Conservation (phyloP, 1,284 basidiomycete species). For the Ganoderma multipileum region DNA sequence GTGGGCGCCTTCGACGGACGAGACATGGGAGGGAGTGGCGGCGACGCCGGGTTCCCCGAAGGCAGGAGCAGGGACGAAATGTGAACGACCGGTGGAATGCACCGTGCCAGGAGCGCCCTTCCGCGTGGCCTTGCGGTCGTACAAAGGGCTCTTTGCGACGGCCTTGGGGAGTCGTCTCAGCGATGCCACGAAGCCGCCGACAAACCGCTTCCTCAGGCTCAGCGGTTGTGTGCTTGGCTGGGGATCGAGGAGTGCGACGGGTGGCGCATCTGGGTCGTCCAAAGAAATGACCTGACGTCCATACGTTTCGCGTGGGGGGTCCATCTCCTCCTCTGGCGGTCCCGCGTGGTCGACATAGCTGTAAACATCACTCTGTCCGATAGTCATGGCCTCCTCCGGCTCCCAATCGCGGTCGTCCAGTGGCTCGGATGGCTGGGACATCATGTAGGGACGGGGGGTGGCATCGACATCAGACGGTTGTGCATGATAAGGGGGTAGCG, state of each 20-base stretch:
- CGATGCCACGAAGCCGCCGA: slow-evolving; percentile 42
- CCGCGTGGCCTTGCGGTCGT: slow-evolving; percentile 29
- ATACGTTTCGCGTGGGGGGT: slow-evolving; percentile 11
- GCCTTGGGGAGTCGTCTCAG: slow-evolving; percentile 38
- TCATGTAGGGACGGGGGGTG: slow-evolving; percentile 3
- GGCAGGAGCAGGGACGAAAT: slow-evolving; percentile 29
- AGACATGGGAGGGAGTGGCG: slow-evolving; percentile 31
- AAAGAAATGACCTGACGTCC: slow-evolving; percentile 9
- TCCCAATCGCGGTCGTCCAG: slow-evolving; percentile 19
- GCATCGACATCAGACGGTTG: slow-evolving; percentile 7
- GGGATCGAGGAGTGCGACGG: no score
- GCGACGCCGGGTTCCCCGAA: slow-evolving; percentile 35
- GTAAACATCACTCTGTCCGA: slow-evolving; percentile 21
- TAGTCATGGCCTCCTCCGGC: slow-evolving; percentile 27
- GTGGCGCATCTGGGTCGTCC: background rate
- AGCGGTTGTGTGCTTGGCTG: slow-evolving; percentile 10
- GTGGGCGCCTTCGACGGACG: slow-evolving; percentile 32
- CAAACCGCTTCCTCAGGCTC: slow-evolving; percentile 34
- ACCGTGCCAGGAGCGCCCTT: slow-evolving; percentile 25
- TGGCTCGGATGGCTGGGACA: background rate
- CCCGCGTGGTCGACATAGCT: background rate
- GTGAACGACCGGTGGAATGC: slow-evolving; percentile 13
- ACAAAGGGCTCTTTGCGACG: slow-evolving; percentile 31
- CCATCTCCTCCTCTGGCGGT: slow-evolving; percentile 2
- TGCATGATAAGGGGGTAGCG: slow-evolving; percentile 16